Evolutionary conservation across 108 stramenopile genomes (phyloP).

Genomic region (Seminavis robusta): DNA sequence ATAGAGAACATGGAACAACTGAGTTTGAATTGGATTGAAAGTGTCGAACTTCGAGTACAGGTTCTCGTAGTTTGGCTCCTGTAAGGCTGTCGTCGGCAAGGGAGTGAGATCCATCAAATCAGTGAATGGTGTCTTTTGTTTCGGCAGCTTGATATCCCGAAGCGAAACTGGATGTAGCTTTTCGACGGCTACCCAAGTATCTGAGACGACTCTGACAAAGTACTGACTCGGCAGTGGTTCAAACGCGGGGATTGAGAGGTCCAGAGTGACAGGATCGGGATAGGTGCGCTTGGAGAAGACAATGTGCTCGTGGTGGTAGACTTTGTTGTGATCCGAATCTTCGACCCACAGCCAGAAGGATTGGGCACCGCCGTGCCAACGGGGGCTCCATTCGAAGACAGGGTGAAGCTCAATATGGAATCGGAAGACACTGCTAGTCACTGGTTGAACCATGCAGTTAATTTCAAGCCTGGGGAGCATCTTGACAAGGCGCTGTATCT

Average conservation of each 20-base stretch:
- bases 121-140: slow-evolving; percentile 73
- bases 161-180: slow-evolving; percentile 80
- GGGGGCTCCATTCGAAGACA: slow-evolving; percentile 82
- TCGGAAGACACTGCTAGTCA: slow-evolving; percentile 83
- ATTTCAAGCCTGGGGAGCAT: slow-evolving; percentile 83
- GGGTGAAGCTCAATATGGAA: slow-evolving; percentile 72
- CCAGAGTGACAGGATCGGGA: slow-evolving; percentile 68
- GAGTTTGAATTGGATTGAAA: slow-evolving; percentile 97
- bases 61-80: slow-evolving; percentile 74
- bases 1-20: slow-evolving; percentile 88
- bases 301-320: slow-evolving; percentile 82
- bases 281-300: slow-evolving; percentile 61
- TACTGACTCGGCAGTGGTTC: slow-evolving; percentile 91
- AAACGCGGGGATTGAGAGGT: slow-evolving; percentile 89
- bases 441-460: slow-evolving; percentile 83
- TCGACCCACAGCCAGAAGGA: slow-evolving; percentile 97
- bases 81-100: slow-evolving; percentile 85
- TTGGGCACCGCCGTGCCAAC: slow-evolving; percentile 83
- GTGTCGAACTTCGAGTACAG: slow-evolving; percentile 87
- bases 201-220: slow-evolving; percentile 80
- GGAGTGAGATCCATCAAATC: slow-evolving; percentile 90
- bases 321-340: slow-evolving; percentile 82
- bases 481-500: slow-evolving; percentile 65
- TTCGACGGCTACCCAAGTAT: slow-evolving; percentile 96
- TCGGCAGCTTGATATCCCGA: slow-evolving; percentile 73